phyloP scores from a whole-genome alignment of 306 rosid genomes.

The Corylus avellana region DNA sequence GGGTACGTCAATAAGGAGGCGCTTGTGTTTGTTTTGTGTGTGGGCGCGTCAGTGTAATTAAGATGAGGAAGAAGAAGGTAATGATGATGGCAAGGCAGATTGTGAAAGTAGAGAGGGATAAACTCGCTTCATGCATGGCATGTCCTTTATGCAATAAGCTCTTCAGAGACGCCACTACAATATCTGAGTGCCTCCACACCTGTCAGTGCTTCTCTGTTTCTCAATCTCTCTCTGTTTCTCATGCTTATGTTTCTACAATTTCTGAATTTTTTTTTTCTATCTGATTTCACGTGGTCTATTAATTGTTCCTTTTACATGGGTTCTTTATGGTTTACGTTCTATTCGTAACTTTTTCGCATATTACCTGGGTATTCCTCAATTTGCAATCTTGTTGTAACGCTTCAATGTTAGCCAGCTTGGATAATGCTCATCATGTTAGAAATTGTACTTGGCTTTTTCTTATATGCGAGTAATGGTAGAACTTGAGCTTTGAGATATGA shows the following conservation, averaged over 20 bases:
- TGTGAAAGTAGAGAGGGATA: neutral
- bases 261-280: neutral
- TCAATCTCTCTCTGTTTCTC: slow-evolving; percentile 10
- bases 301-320: slow-evolving; percentile 6
- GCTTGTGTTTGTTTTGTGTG: slow-evolving; percentile 18
- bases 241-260: slow-evolving; percentile 9
- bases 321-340: slow-evolving; percentile 17
- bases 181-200: slow-evolving; percentile 44
- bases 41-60: slow-evolving; percentile 22
- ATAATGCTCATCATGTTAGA: neutral
- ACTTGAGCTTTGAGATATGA: slow-evolving; percentile 1
- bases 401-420: neutral
- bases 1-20: slow-evolving; percentile 41
- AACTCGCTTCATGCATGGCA: slow-evolving; percentile 25
- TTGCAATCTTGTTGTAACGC: neutral
- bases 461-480: neutral
- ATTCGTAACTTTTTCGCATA: neutral
- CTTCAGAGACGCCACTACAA: slow-evolving; percentile 40
- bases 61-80: slow-evolving; percentile 1
- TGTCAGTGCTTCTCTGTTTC: slow-evolving; percentile 33
- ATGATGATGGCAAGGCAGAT: slow-evolving; percentile 15
- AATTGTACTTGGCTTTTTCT: neutral
- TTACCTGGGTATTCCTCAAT: slow-evolving; percentile 2
- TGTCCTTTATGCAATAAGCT: slow-evolving; percentile 36
- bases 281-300: neutral